Base-by-base conservation (phyloP, 2,329 filamentous ascomycete species). In the Aspergillus carbonarius region DNA sequence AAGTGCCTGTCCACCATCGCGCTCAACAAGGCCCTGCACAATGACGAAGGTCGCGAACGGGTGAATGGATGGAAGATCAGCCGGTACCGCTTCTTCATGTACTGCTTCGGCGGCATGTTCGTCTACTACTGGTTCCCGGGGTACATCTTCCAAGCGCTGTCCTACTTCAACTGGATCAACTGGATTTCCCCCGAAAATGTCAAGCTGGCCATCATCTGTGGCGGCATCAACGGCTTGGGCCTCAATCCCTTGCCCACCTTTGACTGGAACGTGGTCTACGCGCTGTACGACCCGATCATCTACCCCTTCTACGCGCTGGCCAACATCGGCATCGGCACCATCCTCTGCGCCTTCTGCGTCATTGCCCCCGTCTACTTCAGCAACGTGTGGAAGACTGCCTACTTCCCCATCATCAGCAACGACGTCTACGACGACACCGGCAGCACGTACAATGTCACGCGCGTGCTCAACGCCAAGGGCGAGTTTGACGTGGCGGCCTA, bases 101-200 rank as follows among this genome's bases (percentile, higher is more conserved):
- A 55, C 35, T 40, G 51, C 23, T 59, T 59, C 17, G 27, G 12
- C 4, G 30, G 15, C 51, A 59, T 59, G 57, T 59, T 59, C 17
- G 9, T 59, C 35, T 59, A 48, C 44, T 59, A 55, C 52, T 59
- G 57, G 57, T 55, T 59, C 12, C 57, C 57, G 1, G 35, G 35
- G 3, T 44, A 55, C 12, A 50, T 59, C 37, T 47, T 59, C 18
- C 48, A 37, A 1, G 57, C 57, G 2, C n/a, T 59, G 9, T 59
- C 57, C 18, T 54, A 55, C 44, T 59, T 59, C 57, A 59, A 59
- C 52, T 59, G 57, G 57, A 47, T 59, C 37, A 54, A 53, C 9
- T 59, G 57, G 57, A 59, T 59, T n/a, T 13, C 57, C 2, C 57
- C 57, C 6, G 34, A 51, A 2, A 59, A 55, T 12, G 53, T 55